phyloP scores from a whole-genome alignment of 345 rosid species.

The Ceriops zippeliana region DNA sequence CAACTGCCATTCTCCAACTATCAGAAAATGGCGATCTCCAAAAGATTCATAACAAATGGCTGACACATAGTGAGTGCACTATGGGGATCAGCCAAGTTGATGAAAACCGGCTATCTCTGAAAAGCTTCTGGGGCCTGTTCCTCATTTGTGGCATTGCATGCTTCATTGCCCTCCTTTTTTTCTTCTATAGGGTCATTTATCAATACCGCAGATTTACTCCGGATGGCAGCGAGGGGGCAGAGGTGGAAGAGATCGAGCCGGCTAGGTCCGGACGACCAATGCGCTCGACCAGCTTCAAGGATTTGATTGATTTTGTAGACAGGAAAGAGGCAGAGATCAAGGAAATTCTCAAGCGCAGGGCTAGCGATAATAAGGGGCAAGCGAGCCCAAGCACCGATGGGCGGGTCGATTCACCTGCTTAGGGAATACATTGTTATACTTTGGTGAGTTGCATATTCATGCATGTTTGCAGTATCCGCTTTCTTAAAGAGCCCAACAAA shows the following conservation, averaged over 20 bases:
- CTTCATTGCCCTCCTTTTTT: slow-evolving; percentile 46
- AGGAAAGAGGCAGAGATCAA: slow-evolving; percentile 40
- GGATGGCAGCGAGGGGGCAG: slow-evolving; percentile 27
- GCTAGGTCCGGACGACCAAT: slow-evolving; percentile 36
- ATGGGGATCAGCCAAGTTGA: slow-evolving; percentile 31
- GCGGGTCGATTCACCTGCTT: slow-evolving; percentile 24
- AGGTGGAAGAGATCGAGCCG: slow-evolving; percentile 44
- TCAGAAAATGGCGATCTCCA: slow-evolving; percentile 86
- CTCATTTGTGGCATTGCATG: slow-evolving; percentile 69
- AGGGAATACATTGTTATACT: not conserved
- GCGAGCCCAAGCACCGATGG: slow-evolving; percentile 38
- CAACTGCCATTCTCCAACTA: slow-evolving; percentile 80
- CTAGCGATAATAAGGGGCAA: slow-evolving; percentile 35
- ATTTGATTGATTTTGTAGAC: slow-evolving; percentile 53
- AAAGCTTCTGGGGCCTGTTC: slow-evolving; percentile 90
- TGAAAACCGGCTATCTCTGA: slow-evolving; percentile 47
- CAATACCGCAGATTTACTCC: slow-evolving; percentile 61
- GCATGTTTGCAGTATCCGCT: not conserved
- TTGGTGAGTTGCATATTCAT: not conserved
- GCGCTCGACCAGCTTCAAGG: slow-evolving; percentile 46
- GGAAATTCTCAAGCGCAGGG: slow-evolving; percentile 49
- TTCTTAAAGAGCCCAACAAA: not conserved
- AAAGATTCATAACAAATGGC: slow-evolving; percentile 76
- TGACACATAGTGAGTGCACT: slow-evolving; percentile 43
- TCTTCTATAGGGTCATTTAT: slow-evolving; percentile 47